A percentile compares a stretch with the other conserved stretches of the same genome.
These are phyloP conservation scores for Saccharomycopsis oosterbeekiorum DNA, from an alignment of 805 yeast genomes.

Conservation along the genomic window DNA sequence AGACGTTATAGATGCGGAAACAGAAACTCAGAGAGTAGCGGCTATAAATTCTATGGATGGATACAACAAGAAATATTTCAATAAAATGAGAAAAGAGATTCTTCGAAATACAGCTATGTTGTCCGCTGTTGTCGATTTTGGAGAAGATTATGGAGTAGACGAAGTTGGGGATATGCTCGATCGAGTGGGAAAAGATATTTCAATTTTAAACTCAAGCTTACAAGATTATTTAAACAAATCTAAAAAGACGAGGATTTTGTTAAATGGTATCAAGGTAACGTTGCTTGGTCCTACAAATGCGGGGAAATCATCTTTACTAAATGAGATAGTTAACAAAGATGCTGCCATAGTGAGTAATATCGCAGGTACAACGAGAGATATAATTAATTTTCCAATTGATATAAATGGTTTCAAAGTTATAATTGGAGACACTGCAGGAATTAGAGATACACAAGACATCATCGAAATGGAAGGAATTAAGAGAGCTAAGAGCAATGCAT, in stretches of 20 bases:
- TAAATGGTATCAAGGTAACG: slow-evolving; percentile 63
- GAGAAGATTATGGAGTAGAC: slow-evolving; percentile 83
- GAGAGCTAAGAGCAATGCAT: slow-evolving; percentile 56
- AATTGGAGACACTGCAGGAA: slow-evolving; percentile 88
- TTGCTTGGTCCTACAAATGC: slow-evolving; percentile 92
- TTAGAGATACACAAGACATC: slow-evolving; percentile 31
- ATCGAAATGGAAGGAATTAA: slow-evolving; percentile 77
- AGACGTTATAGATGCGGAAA: slow-evolving; percentile 86
- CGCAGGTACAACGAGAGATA: slow-evolving; percentile 92
- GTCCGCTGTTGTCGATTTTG: slow-evolving; percentile 88
- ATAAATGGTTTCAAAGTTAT: slow-evolving; percentile 76
- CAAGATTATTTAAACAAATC: slow-evolving; percentile 36
- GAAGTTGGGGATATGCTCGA: slow-evolving; percentile 37
- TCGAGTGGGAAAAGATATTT: slow-evolving; percentile 36
- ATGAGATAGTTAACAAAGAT: slow-evolving; percentile 64
- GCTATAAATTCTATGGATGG: slow-evolving; percentile 72
- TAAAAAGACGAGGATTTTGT: slow-evolving; percentile 48
- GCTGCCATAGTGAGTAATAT: slow-evolving; percentile 85
- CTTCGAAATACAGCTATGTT: slow-evolving; percentile 61
- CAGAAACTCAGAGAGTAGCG: slow-evolving; percentile 74
- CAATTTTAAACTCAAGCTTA: slow-evolving; percentile 21
- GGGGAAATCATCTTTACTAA: slow-evolving; percentile 84
- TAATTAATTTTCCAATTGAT: slow-evolving; percentile 72
- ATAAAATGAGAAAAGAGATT: slow-evolving; percentile 56
- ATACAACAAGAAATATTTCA: slow-evolving; percentile 42